Evolutionary conservation across 2,329 filamentous ascomycete genomes (phyloP), one percentile per base, ranked within the genome.

Genomic region (Coniochaeta sp.): DNA sequence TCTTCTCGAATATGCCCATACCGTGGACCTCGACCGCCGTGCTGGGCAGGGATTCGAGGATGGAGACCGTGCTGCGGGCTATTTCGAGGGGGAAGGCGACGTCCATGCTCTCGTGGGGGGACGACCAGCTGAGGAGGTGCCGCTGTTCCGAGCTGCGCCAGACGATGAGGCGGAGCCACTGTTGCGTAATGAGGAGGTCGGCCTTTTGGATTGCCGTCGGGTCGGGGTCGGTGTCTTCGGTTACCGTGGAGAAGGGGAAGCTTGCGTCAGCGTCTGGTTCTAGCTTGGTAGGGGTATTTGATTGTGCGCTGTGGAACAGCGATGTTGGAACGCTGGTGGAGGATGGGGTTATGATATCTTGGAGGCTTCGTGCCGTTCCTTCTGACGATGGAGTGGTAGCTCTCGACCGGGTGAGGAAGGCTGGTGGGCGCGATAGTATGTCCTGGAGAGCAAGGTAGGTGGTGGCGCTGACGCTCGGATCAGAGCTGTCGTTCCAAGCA

Each of bases 141-240:
- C 88, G 85, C 22, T 83, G 81, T 65, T 88, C 88, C 3, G 86
- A 86, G 1, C 87, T 80, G 65, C 89, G 87, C 87, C 87, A 90
- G n/a, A 89, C 82, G 73, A 89, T 87, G 1, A 86, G 83, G 19
- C 84, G 78, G 4, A 90, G 76, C 87, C 87, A 90, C 66, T 89
- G 86, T 68, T 90, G 87, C 2, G 86, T 89, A 58, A 88, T 81
- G 50, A 88, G 77, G 19, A 90, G 79, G 65, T 90, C 86, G 7
- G 88, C 85, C 59, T 86, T 87, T 65, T 90, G 87, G 22, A 84
- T 86, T 61, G 87, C 84, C 0, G 85, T 87, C 5, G 73, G 70
- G 62, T 72, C 69, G 40, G 54, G 54, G 30, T 77, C 34, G 19
- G 17, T 55, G 16, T 56, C 57, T 3, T 56, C 54, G 14, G 19